Conservation (phyloP, 1,284 basidiomycete genomes). For the Cryptococcus sp. region DNA sequence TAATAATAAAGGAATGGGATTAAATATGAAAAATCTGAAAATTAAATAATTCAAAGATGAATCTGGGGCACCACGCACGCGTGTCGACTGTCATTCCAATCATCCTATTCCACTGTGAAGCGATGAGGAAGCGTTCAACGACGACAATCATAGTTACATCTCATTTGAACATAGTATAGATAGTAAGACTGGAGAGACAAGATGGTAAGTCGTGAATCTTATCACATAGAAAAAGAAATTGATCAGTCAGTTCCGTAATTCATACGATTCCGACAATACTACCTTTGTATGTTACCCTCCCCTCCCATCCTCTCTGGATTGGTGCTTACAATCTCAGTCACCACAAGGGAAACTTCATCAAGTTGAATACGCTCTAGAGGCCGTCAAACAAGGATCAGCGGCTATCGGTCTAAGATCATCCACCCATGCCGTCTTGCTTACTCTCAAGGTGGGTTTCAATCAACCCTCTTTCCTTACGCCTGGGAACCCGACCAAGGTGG, state of each 20-base stretch:
- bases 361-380: constrained; percentile 98
- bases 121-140: too few relatives aligned
- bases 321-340: constrained; percentile 21
- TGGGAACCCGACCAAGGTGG: background rate
- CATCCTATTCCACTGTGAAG: too few relatives aligned
- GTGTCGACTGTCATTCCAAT: too few relatives aligned
- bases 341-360: constrained; percentile 56
- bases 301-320: background rate
- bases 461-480: background rate
- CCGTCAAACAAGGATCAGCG: constrained; percentile 98
- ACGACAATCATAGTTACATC: too few relatives aligned
- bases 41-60: too few relatives aligned
- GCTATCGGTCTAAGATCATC: constrained; percentile 93
- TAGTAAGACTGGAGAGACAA: too few relatives aligned
- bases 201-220: too few relatives aligned
- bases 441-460: constrained; percentile 67
- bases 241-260: constrained; percentile 73
- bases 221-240: too few relatives aligned
- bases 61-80: too few relatives aligned
- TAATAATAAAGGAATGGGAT: constrained; percentile 2
- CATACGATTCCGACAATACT: constrained; percentile 93
- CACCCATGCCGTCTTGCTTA: constrained; percentile 89
- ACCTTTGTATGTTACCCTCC: constrained; percentile 59
- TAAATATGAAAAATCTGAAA: constrained; percentile 1
- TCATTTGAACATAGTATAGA: too few relatives aligned